phyloP scores from a whole-genome alignment of 176 grass and related monocot species.

The Pharus latifolius region DNA sequence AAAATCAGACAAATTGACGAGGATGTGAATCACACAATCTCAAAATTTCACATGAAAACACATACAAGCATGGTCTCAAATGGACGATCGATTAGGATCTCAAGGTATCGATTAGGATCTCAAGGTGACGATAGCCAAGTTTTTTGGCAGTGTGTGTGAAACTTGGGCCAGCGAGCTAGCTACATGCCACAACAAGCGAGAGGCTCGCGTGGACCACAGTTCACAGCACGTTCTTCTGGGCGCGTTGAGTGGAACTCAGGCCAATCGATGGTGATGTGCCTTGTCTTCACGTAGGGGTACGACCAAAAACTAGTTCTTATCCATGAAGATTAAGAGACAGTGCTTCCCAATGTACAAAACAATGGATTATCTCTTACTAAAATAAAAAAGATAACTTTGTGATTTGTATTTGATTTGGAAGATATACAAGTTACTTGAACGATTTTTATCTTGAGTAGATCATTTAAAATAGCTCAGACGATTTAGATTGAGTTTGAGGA shows the following conservation, averaged over 20 bases:
- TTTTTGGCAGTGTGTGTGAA: not conserved
- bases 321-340: not conserved
- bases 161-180: not conserved
- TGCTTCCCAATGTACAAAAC: not conserved
- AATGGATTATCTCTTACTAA: not conserved
- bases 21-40: too few species aligned
- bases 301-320: not conserved
- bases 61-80: too few species aligned
- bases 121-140: not conserved
- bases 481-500: too few species aligned
- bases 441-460: too few species aligned
- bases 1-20: too few species aligned
- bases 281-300: conserved; percentile 21
- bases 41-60: too few species aligned
- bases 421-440: too few species aligned
- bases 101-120: too few species aligned
- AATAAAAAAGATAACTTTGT: too few species aligned
- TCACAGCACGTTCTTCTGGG: not conserved
- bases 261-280: conserved; percentile 20
- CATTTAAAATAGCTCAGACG: too few species aligned
- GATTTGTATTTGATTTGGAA: too few species aligned
- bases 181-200: not conserved
- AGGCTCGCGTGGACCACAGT: not conserved
- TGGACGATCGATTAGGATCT: too few species aligned
- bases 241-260: not conserved